A percentile compares a stretch with the other conserved stretches of the same genome.
These are phyloP conservation scores for Mucor saturninus DNA, from an alignment of 371 early-diverging fungal species.

Conservation along the genomic window DNA sequence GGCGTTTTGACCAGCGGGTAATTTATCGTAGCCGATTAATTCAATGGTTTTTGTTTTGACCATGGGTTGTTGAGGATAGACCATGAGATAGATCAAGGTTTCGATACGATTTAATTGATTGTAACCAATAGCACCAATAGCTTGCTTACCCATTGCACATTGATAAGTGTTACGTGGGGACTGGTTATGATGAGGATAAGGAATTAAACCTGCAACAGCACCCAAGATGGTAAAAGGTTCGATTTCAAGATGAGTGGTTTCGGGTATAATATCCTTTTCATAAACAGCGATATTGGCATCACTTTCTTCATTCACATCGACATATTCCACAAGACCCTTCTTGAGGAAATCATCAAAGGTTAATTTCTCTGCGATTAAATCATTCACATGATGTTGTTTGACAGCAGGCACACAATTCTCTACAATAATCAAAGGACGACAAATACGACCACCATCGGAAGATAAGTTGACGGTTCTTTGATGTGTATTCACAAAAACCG, in stretches of 20 bases:
- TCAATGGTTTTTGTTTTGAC: constrained; percentile 98
- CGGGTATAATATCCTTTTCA: constrained; percentile 79
- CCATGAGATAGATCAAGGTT: constrained; percentile 94
- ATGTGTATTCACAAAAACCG: constrained; percentile 88
- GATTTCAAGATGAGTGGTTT: constrained; percentile 98
- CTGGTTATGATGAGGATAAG: constrained; percentile 99
- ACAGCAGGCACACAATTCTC: constrained; percentile 81
- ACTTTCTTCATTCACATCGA: constrained; percentile 99
- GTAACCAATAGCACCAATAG: constrained; percentile 97
- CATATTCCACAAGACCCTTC: constrained; percentile 96
- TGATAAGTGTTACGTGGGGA: constrained; percentile 99
- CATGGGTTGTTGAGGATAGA: constrained; percentile 99
- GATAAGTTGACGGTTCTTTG: constrained; percentile 92
- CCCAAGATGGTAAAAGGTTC: constrained; percentile 98
- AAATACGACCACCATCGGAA: constrained; percentile 98
- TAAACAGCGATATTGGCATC: constrained; percentile 95
- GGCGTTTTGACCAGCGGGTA: constrained; percentile 99
- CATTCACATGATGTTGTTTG: constrained; percentile 74
- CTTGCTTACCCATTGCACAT: constrained; percentile 99
- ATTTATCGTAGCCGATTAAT: constrained; percentile 95
- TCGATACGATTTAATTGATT: constrained; percentile 97
- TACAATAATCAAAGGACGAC: constrained; percentile 97
- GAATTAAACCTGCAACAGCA: constrained; percentile 98
- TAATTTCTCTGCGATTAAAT: constrained; percentile 66
- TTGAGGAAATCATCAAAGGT: constrained; percentile 91